Base-by-base conservation (phyloP, 306 rosid genomes). In the Medicago ruthenica region DNA sequence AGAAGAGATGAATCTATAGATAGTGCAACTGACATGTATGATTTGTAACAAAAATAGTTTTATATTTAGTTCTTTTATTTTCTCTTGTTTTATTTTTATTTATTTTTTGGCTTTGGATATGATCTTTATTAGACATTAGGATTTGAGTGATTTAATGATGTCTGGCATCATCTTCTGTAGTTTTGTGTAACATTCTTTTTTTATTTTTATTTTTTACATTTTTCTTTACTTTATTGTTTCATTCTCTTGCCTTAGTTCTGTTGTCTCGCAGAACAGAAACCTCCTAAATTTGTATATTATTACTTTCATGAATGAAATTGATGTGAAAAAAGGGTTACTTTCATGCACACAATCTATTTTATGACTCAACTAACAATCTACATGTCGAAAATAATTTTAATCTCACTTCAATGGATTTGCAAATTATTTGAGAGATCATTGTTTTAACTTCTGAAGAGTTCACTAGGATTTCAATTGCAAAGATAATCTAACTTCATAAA, bases 1-100 rank as follows among this genome's bases (percentile, higher is more conserved):
- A 41, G 82, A 41, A 88, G 99, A 79, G 93, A 92, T n/a, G 98
- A 88, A 51, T 96, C 99, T 37, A 80, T 87, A 79, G 99, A 96
- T 80, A 92, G 99, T 81, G 69, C 81, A 44, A 81, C 82, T 61
- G 97, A 89, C 82, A 83, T 80, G 71, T 89, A 74, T 83, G 92
- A 92, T 74, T 60, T 85, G 73, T 96, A 89, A 88, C 67, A 81
- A 18, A 18, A 21, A 66, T 42, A 80, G 81, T 24, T 88, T 79
- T 72, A 10, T 50, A 76, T 65, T 73, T 76, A 68, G 70, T 78
- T 69, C 17, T 27, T 24, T 79, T 64, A 15, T 75, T 73, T 75
- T 34, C 37, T 4, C 4, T 20, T 47, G 24, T n/a, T 74, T 76
- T 12, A 37, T 79, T 77, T 13, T 13, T 6, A 45, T 45, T 45